Base-by-base conservation (phyloP, 139 green algal species). In the Chlorella ohadii region DNA sequence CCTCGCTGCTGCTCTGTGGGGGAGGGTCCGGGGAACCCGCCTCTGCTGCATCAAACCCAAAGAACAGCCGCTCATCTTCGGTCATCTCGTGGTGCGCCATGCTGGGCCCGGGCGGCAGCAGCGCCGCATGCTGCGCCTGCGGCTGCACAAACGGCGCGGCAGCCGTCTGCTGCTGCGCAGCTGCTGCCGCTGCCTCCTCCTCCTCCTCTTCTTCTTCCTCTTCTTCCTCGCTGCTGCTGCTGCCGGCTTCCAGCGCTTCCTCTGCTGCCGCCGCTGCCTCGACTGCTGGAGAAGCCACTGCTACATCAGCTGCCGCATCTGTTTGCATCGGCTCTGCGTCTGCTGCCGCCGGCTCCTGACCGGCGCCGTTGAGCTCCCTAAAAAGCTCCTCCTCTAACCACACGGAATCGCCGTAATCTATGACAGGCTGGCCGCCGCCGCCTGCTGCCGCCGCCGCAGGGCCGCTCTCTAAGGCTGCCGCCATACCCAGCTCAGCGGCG, bases 61-160 rank as follows among this genome's bases (percentile, higher is more conserved):
- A 82, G 59, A 82, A 82, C 76, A 82, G 41, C 13, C 41, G 59
- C 33, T 82, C 76, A 20, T 72, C 25, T 0, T 82, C 76, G 0
- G 57, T 82, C 76, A 82, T 72, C 36, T 71, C 57, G 1, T 65
- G 59, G 17, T 56, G 59, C 1, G 64, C 15, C 57, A 82, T 38
- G 57, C 23, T 72, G 36, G 76, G 76, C 1, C 34, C 74, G 4
- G 55, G 33, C 11, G 70, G 34, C 55, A 81, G 76, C 57, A 82
- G 57, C 57, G 68, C 20, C 36, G 68, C 9, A 1, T 3, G 36
- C 68, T 27, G 68, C 68, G 4, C 16, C 68, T 56, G 36, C 33
- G 75, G 56, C 22, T 23, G 22, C 71, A n/a, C n/a, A n/a, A 23
- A 19, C 5, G 27, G 17, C 17, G 51, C 27, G 19, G 27, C 23